These are phyloP conservation scores for Ogataea neopini DNA, from an alignment of 805 yeast species.

Conservation along the genomic window DNA sequence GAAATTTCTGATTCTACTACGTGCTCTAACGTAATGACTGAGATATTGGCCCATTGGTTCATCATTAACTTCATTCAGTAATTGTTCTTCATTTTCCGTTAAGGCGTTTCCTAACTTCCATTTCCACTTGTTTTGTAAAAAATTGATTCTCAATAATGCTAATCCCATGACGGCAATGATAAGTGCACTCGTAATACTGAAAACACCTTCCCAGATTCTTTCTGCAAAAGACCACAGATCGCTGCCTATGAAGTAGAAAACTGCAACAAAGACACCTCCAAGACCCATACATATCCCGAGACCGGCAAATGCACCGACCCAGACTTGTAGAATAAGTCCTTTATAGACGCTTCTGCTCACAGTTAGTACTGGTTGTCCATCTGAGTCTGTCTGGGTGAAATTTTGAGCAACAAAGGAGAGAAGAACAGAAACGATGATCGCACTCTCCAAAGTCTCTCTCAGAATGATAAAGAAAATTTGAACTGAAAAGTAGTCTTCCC, in stretches of 20 bases:
- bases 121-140: conserved; percentile 81
- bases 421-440: conserved; percentile 72
- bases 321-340: conserved; percentile 64
- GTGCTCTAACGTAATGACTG: conserved; percentile 12
- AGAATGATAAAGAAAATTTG: conserved; percentile 74
- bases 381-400: conserved; percentile 39
- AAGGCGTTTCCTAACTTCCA: conserved; percentile 43
- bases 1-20: conserved; percentile 36
- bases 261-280: conserved; percentile 68
- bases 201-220: conserved; percentile 84
- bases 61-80: conserved; percentile 15
- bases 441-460: conserved; percentile 74
- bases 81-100: conserved; percentile 19
- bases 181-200: conserved; percentile 73
- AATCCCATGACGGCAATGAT: conserved; percentile 87
- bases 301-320: conserved; percentile 80
- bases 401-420: conserved; percentile 71
- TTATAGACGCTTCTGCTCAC: conserved; percentile 38
- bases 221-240: conserved; percentile 89
- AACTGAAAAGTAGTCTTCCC: conserved; percentile 61
- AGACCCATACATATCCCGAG: conserved; percentile 65
- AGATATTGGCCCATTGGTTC: conserved; percentile 25
- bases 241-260: conserved; percentile 75
- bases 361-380: conserved; percentile 28
- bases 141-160: conserved; percentile 76